These are phyloP conservation scores for Agrocybe praecox DNA, from an alignment of 768 basidiomycete species.

Conservation along the genomic window DNA sequence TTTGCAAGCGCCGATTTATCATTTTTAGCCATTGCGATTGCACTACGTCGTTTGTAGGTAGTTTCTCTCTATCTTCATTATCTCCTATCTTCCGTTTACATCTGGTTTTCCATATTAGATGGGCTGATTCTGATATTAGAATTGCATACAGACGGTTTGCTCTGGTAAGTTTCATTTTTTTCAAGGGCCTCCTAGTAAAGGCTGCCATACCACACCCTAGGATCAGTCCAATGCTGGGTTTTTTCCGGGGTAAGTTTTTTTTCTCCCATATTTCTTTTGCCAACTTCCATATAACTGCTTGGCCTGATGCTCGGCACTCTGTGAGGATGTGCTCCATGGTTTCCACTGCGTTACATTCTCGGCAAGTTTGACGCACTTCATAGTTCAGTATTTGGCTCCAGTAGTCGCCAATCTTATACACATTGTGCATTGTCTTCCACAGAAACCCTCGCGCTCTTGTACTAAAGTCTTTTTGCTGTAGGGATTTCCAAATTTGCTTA, in stretches of 20 bases:
- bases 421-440: conserved; percentile 24
- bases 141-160: conserved; percentile 21
- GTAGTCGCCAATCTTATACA: conserved; percentile 23
- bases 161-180: neutral
- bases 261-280: conserved; percentile 16
- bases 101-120: conserved; percentile 31
- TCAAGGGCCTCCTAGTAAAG: neutral
- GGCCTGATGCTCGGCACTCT: conserved; percentile 23
- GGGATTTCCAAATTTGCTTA: neutral
- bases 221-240: conserved; percentile 16
- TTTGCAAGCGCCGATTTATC: conserved; percentile 13
- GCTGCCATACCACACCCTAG: conserved; percentile 17
- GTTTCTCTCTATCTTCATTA: conserved; percentile 5
- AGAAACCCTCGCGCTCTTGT: conserved; percentile 13
- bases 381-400: conserved; percentile 14
- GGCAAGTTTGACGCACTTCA: conserved; percentile 14
- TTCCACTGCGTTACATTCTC: conserved; percentile 16
- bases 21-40: conserved; percentile 14
- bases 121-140: conserved; percentile 26
- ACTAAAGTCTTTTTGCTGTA: neutral
- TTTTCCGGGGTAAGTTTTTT: neutral
- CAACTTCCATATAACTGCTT: conserved; percentile 24
- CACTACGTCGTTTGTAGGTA: conserved; percentile 5
- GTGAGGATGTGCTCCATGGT: conserved; percentile 28
- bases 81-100: conserved; percentile 23